Base-by-base conservation (phyloP, 768 basidiomycete genomes). In the Kwoniella sp. region DNA sequence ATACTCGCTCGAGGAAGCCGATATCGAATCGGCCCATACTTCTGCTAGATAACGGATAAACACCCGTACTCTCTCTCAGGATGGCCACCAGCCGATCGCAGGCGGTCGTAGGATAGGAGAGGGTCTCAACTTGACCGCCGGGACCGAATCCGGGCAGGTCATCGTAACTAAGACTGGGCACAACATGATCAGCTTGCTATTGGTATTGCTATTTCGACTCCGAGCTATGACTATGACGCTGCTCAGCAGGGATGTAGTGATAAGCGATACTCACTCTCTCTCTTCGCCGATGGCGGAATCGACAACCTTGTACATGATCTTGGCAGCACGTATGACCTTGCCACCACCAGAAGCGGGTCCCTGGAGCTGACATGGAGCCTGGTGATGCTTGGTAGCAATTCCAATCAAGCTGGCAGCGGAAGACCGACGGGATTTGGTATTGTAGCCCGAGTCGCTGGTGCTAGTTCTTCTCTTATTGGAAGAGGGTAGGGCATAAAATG, bases 91-190 rank as follows among this genome's bases (percentile, higher is more conserved):
- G 78, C 50, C 87, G 85, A 10, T 85, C 85, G 77, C 92, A 92
- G 13, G 91, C 84, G 24, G 86, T 83, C 81, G 87, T 85, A 0
- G 94, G 90, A 73, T 97, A 96, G 33, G 85, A 86, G 9, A 96
- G 82, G 65, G 88, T 86, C 78, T 97, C 93, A n/a, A 90, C 88
- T 76, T 92, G 90, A 9, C 88, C 88, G 76, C 92, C 91, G 21
- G 88, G 87, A 33, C 90, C 90, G 77, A 90, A 89, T 68, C 84
- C 87, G 72, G 87, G 82, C 61, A 90, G 70, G 29, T 88, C 82
- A 30, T 55, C 56, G 12, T 53, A 37, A 17, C 51, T 53, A 86
- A 10, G 53, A 22, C 6, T 61, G 24, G 37, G 26, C 15, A 36
- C 15, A 21, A 21, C 46, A 47, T 49, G 48, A 49, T 26, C 22